phyloP scores from a whole-genome alignment of 2,329 filamentous ascomycete species.

The Alternaria triticimaculans region DNA sequence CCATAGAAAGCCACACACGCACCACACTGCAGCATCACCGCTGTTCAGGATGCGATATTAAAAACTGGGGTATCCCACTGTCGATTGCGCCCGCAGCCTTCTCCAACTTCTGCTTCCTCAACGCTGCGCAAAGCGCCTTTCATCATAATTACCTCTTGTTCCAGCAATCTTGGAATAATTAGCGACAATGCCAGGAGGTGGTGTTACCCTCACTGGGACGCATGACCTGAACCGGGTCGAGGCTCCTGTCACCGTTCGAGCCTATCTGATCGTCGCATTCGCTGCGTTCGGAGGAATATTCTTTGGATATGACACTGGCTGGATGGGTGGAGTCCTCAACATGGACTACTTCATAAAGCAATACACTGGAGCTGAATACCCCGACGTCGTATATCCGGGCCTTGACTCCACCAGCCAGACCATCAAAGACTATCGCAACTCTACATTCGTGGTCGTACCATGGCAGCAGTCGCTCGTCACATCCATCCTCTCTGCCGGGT shows the following conservation, averaged over 20 bases:
- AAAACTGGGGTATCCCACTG: constrained; percentile 32
- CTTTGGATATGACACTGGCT: constrained; percentile 81
- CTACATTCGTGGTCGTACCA: constrained; percentile 35
- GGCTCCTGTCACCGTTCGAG: constrained; percentile 57
- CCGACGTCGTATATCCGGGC: constrained; percentile 49
- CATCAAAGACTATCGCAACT: constrained; percentile 64
- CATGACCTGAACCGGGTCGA: constrained; percentile 63
- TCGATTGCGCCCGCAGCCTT: constrained; percentile 26
- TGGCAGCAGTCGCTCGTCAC: constrained; percentile 66
- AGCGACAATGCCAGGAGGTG: constrained; percentile 47
- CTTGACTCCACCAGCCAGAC: constrained; percentile 65
- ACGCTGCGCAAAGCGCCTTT: constrained; percentile 25
- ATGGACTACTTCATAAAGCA: constrained; percentile 50
- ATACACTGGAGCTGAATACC: constrained; percentile 43
- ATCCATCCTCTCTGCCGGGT: constrained; percentile 73
- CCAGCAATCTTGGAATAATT: constrained; percentile 13
- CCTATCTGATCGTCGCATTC: constrained; percentile 57
- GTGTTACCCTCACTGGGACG: constrained; percentile 45
- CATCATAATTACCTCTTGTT: constrained; percentile 13
- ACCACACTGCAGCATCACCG: constrained; percentile 42
- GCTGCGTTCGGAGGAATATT: constrained; percentile 62
- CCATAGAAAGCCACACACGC: constrained; percentile 41
- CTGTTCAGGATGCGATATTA: constrained; percentile 36
- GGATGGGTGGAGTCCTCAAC: constrained; percentile 71
- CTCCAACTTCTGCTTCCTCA: constrained; percentile 30